phyloP scores from a whole-genome alignment of 2,329 filamentous ascomycete species.

The Exophiala calicioides region DNA sequence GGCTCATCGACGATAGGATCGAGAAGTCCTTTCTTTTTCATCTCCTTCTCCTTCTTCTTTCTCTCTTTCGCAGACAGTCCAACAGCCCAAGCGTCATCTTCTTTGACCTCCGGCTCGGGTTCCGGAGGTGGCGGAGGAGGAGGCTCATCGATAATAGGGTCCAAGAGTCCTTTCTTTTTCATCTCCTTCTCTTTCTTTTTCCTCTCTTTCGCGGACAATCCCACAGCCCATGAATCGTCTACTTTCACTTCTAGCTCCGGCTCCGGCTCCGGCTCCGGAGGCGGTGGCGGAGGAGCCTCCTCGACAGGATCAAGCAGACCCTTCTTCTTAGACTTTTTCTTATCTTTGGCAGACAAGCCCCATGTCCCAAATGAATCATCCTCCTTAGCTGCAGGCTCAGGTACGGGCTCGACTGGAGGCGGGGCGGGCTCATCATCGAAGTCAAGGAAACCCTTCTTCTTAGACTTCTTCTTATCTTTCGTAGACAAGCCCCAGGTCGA shows the following conservation, averaged over 20 bases:
- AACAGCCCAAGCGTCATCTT: conserved; percentile 36
- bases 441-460: too few relatives aligned
- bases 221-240: conserved; percentile 36
- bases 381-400: conserved; percentile 3
- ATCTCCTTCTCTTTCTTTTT: conserved; percentile 35
- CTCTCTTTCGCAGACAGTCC: conserved; percentile 34
- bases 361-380: conserved; percentile 37
- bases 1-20: conserved; percentile 32
- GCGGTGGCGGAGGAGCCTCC: conserved; percentile 24
- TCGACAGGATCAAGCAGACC: conserved; percentile 29
- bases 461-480: conserved; percentile 37
- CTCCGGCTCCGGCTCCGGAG: conserved; percentile 33
- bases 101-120: conserved; percentile 30
- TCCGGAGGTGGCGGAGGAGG: conserved; percentile 16
- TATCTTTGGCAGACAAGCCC: conserved; percentile 30
- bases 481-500: conserved; percentile 33
- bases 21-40: conserved; percentile 33
- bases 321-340: conserved; percentile 36
- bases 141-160: conserved; percentile 32
- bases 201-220: conserved; percentile 34
- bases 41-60: conserved; percentile 35
- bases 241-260: conserved; percentile 5
- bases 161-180: conserved; percentile 32
- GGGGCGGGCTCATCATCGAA: too few relatives aligned
- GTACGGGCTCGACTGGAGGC: conserved; percentile 31